Conservation (phyloP, 2,329 filamentous ascomycete species). For the Chrysoporthe cubensis region DNA sequence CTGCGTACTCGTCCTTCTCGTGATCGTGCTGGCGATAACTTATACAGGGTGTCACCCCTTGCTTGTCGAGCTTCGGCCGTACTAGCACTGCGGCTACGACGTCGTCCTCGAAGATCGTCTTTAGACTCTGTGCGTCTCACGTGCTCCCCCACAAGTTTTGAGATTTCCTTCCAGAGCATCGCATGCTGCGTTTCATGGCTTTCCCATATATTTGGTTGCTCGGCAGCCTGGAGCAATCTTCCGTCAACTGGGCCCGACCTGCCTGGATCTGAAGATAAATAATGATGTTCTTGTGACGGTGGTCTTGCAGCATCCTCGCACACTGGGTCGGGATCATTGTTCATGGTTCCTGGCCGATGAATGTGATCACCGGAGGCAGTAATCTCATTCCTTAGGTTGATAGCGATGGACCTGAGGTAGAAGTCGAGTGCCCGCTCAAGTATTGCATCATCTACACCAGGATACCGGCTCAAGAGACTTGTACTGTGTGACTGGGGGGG, state of each 20-base stretch:
- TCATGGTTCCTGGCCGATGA: neutral
- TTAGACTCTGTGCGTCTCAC: neutral
- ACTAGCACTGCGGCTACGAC: neutral
- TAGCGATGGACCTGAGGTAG: constrained; percentile 31
- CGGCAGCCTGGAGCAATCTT: too few species aligned
- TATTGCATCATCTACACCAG: neutral
- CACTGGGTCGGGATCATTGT: neutral
- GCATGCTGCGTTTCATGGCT: constrained; percentile 5
- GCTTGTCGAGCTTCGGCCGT: too few species aligned
- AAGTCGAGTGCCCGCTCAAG: constrained; percentile 26
- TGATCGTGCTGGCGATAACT: neutral
- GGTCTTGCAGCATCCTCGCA: neutral
- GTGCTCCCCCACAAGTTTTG: constrained; percentile 18
- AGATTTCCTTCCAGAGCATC: constrained; percentile 19
- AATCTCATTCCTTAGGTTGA: constrained; percentile 37
- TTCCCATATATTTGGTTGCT: too few species aligned
- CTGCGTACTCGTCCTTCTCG: neutral
- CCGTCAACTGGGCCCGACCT: neutral
- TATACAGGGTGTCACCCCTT: neutral
- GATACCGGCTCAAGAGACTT: constrained; percentile 32
- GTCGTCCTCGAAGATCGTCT: constrained; percentile 15
- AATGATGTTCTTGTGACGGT: neutral
- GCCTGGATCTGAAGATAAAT: neutral
- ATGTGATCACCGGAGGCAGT: constrained; percentile 2
- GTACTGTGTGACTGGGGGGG: constrained; percentile 44